Base-by-base conservation (phyloP, 805 yeast genomes). In the Ogataea wickerhamii region DNA sequence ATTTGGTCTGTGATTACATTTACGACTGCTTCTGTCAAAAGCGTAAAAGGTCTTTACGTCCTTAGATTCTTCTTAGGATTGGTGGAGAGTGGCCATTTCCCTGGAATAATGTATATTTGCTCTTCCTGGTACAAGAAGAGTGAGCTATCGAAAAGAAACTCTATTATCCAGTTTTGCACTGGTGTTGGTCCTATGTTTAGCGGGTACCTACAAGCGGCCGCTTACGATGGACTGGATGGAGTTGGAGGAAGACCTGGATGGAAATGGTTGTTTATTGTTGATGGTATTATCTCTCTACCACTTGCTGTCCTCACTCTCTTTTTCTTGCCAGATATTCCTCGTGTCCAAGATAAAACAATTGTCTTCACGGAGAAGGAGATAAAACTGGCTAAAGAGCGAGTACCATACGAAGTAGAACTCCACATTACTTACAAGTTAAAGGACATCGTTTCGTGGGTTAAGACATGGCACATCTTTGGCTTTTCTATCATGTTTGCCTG, bases 191-290 rank as follows among this genome's bases (percentile, higher is more conserved):
- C 71, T 16, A 59, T 78, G 46, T 76, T 83, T 7, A 69, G 81
- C 3, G 83, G 85, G 19, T 71, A 76, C 41, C 60, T 81, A 32
- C 80, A 79, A 44, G 73, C 80, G 16, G 74, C 79, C 7, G 67
- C 76, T 20, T 72, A 64, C 44, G 50, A 65, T 13, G 50, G 58
- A 28, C 49, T 80, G 50, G 62, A 68, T 37, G 82, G 80, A 13
- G 60, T 49, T 4, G 53, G 56, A 30, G 84, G 85, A 2, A 58
- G 72, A 10, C 66, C 69, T 7, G 77, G 83, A 6, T 81, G 87
- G 86, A 64, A 76, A 61, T 80, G 86, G 87, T 70, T 77, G 49
- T 81, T 78, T 49, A 72, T 81, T 32, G 66, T 81, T 39, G 83
- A 79, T 54, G 81, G 80, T 8, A 55, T 74, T 37, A 68, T 82